Conservation (phyloP, 1,284 basidiomycete species). For the Ganoderma lucidum region DNA sequence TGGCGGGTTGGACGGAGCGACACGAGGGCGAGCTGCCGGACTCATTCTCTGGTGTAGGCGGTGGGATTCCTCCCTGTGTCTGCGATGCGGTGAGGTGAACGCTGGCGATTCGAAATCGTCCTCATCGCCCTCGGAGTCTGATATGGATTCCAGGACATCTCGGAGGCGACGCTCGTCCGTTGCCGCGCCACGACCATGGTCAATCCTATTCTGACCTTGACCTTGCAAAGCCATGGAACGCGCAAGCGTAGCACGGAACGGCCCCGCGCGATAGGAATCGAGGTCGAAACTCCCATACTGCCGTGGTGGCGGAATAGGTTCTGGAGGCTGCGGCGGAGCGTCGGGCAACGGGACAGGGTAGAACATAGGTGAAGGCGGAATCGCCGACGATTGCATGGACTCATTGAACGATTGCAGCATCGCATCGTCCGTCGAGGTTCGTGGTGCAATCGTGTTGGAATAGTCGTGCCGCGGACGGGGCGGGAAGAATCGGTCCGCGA, state of each 20-base stretch:
- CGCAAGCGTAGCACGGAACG: conserved; percentile 34
- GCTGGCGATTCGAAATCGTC: not conserved
- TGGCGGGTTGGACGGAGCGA: not conserved
- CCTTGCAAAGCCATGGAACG: conserved; percentile 30
- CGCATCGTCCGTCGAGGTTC: conserved; percentile 5
- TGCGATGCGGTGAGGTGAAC: not conserved
- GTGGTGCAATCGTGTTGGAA: not conserved
- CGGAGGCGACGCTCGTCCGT: not conserved
- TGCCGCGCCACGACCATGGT: not conserved
- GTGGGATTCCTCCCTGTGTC: not conserved
- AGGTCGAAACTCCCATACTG: conserved; percentile 25
- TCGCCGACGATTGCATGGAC: not conserved
- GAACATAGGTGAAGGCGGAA: not conserved
- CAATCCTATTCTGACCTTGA: conserved; percentile 10
- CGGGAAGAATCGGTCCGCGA: not conserved
- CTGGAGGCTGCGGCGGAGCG: not conserved
- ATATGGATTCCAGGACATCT: not conserved
- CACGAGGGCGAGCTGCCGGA: not conserved
- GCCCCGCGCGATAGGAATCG: conserved; percentile 32
- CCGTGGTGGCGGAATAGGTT: not conserved
- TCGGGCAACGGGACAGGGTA: not conserved
- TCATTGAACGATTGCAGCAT: conserved; percentile 5
- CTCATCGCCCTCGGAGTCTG: conserved; percentile 3
- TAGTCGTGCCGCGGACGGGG: not conserved
- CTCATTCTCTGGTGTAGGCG: not conserved